Percentiles rank a stretch among this genome's conserved stretches.
phyloP scores from a whole-genome alignment of 345 rosid species.

The Hibiscus trionum region DNA sequence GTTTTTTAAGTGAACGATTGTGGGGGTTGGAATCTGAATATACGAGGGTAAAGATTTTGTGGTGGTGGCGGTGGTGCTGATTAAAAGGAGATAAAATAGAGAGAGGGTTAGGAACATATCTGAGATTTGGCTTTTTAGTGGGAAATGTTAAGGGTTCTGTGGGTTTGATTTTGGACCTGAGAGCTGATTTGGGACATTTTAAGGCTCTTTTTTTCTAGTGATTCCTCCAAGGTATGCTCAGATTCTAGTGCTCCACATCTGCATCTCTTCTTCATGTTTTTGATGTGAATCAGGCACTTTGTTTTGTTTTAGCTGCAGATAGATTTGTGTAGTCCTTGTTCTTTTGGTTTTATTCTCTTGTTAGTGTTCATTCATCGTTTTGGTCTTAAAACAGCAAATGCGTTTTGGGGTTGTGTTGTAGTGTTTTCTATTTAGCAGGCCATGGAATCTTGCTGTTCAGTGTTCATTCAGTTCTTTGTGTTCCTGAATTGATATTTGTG shows the following conservation, averaged over 20 bases:
- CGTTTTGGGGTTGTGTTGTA: background rate
- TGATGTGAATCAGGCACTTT: conserved; percentile 1
- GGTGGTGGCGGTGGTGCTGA: conserved; percentile 31
- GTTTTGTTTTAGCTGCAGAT: conserved; percentile 8
- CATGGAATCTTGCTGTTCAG: conserved; percentile 10
- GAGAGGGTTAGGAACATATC: conserved; percentile 30
- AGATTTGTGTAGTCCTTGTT: background rate
- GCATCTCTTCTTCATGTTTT: background rate
- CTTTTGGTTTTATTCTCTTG: background rate
- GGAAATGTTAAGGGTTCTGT: background rate
- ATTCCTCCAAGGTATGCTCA: conserved; percentile 18
- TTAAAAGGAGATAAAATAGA: conserved; percentile 28
- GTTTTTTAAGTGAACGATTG: background rate
- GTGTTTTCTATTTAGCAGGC: conserved; percentile 13
- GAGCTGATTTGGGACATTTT: conserved; percentile 12
- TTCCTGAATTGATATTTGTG: conserved; percentile 21
- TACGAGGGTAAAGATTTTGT: background rate
- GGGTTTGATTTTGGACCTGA: background rate
- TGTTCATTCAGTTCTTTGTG: conserved; percentile 7
- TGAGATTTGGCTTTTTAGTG: conserved; percentile 36
- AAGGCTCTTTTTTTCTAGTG: background rate
- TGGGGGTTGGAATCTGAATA: conserved; percentile 5
- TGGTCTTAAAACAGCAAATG: conserved; percentile 9
- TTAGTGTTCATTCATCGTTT: conserved; percentile 16
- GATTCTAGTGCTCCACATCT: conserved; percentile 5